phyloP scores from a whole-genome alignment of 768 basidiomycete genomes.

The Scleroderma bovista region DNA sequence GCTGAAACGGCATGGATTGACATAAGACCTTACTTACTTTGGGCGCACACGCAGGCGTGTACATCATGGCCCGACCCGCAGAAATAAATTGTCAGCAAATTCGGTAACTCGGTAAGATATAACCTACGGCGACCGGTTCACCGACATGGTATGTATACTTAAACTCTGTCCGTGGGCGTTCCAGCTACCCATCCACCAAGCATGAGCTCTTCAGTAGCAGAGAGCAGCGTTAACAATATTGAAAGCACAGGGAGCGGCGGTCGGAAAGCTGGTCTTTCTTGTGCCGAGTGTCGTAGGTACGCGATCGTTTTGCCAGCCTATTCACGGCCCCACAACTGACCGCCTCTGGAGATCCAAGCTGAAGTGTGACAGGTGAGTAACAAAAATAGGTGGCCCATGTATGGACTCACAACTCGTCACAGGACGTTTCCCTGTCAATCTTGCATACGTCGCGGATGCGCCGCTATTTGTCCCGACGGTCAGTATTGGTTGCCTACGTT shows the following conservation, averaged over 20 bases:
- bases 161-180: neutral
- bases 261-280: slow-evolving; percentile 40
- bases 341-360: slow-evolving; percentile 39
- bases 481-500: slow-evolving; percentile 3
- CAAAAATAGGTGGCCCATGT: neutral
- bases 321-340: neutral
- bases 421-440: slow-evolving; percentile 52
- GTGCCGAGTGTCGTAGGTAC: slow-evolving; percentile 49
- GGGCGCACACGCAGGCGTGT: neutral
- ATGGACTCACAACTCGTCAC: slow-evolving; percentile 2
- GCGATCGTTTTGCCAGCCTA: neutral
- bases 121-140: neutral
- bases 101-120: neutral
- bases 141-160: neutral
- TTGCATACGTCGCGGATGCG: slow-evolving; percentile 49
- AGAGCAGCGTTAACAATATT: slow-evolving; percentile 8
- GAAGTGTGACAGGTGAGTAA: slow-evolving; percentile 42
- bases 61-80: neutral
- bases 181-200: neutral
- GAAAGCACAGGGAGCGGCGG: neutral
- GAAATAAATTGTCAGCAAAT: neutral
- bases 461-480: slow-evolving; percentile 49
- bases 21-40: neutral
- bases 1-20: neutral
- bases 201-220: slow-evolving; percentile 9